Evolutionary conservation across 2,329 filamentous ascomycete genomes (phyloP), one percentile per base, ranked within the genome.

Genomic region (Trichoderma cornu-damae): DNA sequence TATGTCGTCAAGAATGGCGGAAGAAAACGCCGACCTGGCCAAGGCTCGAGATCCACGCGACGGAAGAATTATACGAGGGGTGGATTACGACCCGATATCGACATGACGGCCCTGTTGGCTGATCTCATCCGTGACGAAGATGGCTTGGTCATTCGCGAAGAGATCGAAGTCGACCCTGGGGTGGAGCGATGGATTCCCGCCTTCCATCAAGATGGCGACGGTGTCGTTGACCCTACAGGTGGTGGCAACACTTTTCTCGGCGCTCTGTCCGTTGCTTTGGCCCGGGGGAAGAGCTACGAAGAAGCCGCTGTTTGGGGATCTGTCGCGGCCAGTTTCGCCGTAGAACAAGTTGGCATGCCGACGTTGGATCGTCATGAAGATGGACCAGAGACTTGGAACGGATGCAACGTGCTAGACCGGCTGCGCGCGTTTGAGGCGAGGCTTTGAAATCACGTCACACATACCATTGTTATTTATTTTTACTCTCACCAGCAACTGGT

Each of bases 301-400:
- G 85, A 90, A 65, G 91, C 90, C 4, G 85, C 88, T 4, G 77
- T 83, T 0, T 93, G 87, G 83, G 94, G 86, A 4, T 87, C 83
- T 44, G 80, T 97, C 5, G 87, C 90, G 2, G 93, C 94, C 6
- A 92, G 91, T 66, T 94, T 96, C 71, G 90, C 90, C 14, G 96
- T 99, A 65, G 92, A 99, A 73, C 94, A 99, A 71, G 85, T 96
- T 52, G 93, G 94, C 0, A 83, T 95, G 70, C 93, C 93, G 0
- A 69, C 70, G 1, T 67, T 91, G 11, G 74, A 69, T 2, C 65
- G 66, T 47, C 72, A 77, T 51, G 72, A 70, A 7, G 63, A 74
- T 3, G 78, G 76, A 5, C 63, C 65, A 20, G 84, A 87, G 70
- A 79, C 74, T 16, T 88, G 85, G 84, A 88, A 87, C 66, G 81